Conservation (phyloP, 2,329 filamentous ascomycete genomes). For the Rachicladosporium sp. region DNA sequence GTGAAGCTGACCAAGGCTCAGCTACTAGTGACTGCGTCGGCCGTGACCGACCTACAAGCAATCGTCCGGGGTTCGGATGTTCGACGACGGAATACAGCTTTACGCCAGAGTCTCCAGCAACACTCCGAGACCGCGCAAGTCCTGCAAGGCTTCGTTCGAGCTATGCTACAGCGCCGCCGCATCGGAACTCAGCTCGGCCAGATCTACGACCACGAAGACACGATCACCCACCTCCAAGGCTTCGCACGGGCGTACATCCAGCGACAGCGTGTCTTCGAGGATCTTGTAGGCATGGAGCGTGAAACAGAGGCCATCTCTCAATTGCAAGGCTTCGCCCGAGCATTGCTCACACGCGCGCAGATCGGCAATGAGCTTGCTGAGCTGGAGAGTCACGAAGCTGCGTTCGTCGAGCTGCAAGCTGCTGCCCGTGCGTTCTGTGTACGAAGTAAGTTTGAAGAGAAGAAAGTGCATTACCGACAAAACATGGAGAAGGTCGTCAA, state of each 20-base stretch:
- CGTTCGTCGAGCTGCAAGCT: slow-evolving; percentile 62
- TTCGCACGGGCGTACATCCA: slow-evolving; percentile 52
- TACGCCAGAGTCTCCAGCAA: slow-evolving; percentile 29
- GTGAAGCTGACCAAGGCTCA: slow-evolving; percentile 10
- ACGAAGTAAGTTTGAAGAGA: slow-evolving; percentile 64
- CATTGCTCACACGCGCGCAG: slow-evolving; percentile 63
- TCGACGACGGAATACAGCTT: slow-evolving; percentile 10
- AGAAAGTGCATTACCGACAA: slow-evolving; percentile 77
- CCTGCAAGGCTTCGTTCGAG: slow-evolving; percentile 42
- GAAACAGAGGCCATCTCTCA: slow-evolving; percentile 54
- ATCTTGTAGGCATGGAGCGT: slow-evolving; percentile 58
- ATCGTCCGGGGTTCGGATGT: slow-evolving; percentile 22
- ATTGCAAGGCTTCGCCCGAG: slow-evolving; percentile 65
- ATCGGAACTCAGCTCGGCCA: slow-evolving; percentile 35
- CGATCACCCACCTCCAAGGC: slow-evolving; percentile 54
- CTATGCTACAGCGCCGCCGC: slow-evolving; percentile 32
- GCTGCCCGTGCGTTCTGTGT: slow-evolving; percentile 61
- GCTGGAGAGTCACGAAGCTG: slow-evolving; percentile 72
- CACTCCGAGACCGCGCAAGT: slow-evolving; percentile 33
- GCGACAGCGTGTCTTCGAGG: slow-evolving; percentile 46
- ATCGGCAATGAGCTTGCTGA: slow-evolving; percentile 64
- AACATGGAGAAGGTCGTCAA: slow-evolving; percentile 99
- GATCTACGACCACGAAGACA: slow-evolving; percentile 45
- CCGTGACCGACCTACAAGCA: slow-evolving; percentile 27
- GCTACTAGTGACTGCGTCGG: slow-evolving; percentile 12